phyloP scores from a whole-genome alignment of 139 green algal genomes.

The Penium margaritaceum region DNA sequence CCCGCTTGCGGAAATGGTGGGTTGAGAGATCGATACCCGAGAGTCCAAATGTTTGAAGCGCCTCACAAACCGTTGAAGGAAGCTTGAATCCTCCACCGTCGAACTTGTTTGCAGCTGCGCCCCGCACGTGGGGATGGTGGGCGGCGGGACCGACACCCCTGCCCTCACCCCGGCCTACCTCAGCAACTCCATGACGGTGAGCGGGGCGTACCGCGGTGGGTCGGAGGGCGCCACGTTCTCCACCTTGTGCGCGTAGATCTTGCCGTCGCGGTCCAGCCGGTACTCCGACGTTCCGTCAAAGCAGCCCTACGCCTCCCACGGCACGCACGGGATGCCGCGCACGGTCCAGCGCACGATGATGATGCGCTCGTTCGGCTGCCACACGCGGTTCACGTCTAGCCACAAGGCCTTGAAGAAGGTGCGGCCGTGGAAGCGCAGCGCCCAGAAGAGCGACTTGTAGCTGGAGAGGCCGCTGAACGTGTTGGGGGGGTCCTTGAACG shows the following conservation, averaged over 20 bases:
- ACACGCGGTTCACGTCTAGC: slow-evolving; percentile 81
- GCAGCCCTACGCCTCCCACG: slow-evolving; percentile 63
- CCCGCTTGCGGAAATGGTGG: too few relatives aligned
- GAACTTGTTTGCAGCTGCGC: too few relatives aligned
- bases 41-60: too few relatives aligned
- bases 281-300: slow-evolving; percentile 90
- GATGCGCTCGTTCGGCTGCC: slow-evolving; percentile 71
- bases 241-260: slow-evolving; percentile 84
- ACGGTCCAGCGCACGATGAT: slow-evolving; percentile 87
- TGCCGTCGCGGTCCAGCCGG: slow-evolving; percentile 71
- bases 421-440: slow-evolving; percentile 73
- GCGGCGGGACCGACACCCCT: too few relatives aligned
- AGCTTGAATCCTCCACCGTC: too few relatives aligned
- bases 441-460: slow-evolving; percentile 87
- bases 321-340: slow-evolving; percentile 71
- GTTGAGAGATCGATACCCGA: too few relatives aligned
- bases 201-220: slow-evolving; percentile 42
- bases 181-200: slow-evolving; percentile 47
- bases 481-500: slow-evolving; percentile 78
- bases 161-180: slow-evolving; percentile 26
- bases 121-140: too few relatives aligned
- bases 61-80: too few relatives aligned
- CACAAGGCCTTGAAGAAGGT: slow-evolving; percentile 79
- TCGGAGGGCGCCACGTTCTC: slow-evolving; percentile 74
- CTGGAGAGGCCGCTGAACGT: slow-evolving; percentile 73